Percentiles rank a stretch among this genome's conserved stretches.
These are phyloP conservation scores for Coleophoma cylindrospora DNA, from an alignment of 2,329 filamentous ascomycete species.

Conservation along the genomic window DNA sequence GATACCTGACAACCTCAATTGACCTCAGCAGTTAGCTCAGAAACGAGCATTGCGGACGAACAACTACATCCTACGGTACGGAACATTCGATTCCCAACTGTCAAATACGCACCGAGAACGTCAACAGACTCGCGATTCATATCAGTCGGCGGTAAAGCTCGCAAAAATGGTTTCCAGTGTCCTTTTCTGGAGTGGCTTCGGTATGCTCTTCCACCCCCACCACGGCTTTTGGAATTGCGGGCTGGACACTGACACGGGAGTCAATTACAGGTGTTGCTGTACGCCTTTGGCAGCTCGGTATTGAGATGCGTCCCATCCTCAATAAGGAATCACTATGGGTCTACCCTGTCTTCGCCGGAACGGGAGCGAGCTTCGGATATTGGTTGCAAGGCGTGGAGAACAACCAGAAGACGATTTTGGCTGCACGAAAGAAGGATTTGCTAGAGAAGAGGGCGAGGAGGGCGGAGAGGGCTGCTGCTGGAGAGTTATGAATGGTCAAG, in stretches of 20 bases:
- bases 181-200: conserved; percentile 87
- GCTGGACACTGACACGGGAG: conserved; percentile 14
- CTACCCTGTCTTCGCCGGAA: conserved; percentile 82
- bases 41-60: conserved; percentile 8
- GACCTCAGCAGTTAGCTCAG: not conserved
- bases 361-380: conserved; percentile 91
- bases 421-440: conserved; percentile 72
- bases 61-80: conserved; percentile 1
- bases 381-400: conserved; percentile 91
- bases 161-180: conserved; percentile 42
- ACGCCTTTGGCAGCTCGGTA: conserved; percentile 93
- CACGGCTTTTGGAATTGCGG: not conserved
- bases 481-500: not conserved
- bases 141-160: not conserved
- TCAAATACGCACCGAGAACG: not conserved
- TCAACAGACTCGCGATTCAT: no score
- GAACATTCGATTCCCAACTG: not conserved
- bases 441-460: conserved; percentile 86
- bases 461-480: conserved; percentile 57
- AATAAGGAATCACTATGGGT: conserved; percentile 79
- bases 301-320: conserved; percentile 97
- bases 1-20: not conserved
- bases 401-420: conserved; percentile 70
- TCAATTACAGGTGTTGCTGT: conserved; percentile 70
- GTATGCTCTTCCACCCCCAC: conserved; percentile 46